Base-by-base conservation (phyloP, 345 rosid genomes). In the Hibiscus trionum region DNA sequence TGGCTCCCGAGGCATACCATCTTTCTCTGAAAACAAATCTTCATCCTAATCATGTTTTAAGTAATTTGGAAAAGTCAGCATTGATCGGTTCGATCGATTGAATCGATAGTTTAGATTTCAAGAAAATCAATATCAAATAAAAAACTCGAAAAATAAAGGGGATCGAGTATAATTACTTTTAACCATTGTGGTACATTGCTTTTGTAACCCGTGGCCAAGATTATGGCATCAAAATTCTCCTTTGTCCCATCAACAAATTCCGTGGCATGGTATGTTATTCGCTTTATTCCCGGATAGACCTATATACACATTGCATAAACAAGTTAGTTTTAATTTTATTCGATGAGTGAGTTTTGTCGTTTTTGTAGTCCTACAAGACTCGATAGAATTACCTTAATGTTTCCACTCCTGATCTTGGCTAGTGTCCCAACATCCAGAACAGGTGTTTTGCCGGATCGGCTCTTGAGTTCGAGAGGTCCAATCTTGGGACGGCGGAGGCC, bases 121-220 rank as follows among this genome's bases (percentile, higher is more conserved):
- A 39, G 11, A 31, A 31, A 31, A 33, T 33, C 0, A 4, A 29
- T 29, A 35, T 35, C 0, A 8, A 39, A 37, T 7, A 39, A 39
- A 39, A 39, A 39, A 39, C 10, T 39, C 2, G 2, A 7, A 7
- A 39, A 39, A 39, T 39, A 21, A 27, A 24, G 29, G 66, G 66
- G 26, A 4, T 53, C 2, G 55, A 2, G 50, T 33, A 7, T 27
- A 35, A 37, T 15, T 71, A 93, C 98, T 92, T 91, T 93, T 70
- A 93, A 75, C 97, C 98, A 93, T 66, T 77, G 76, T 56, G 90
- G 89, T 27, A 93, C 97, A 31, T 88, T 91, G 77, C 91, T 93
- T 82, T 80, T 93, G 80, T 87, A 93, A 9, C 97, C 98, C 0
- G 98, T 91, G 44, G 98, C 98, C 3, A 93, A 86, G 68, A 93